Percentiles rank a stretch among this genome's conserved stretches.
Conservation (phyloP, 768 basidiomycete genomes). For the Podaxis mareebaensis region DNA sequence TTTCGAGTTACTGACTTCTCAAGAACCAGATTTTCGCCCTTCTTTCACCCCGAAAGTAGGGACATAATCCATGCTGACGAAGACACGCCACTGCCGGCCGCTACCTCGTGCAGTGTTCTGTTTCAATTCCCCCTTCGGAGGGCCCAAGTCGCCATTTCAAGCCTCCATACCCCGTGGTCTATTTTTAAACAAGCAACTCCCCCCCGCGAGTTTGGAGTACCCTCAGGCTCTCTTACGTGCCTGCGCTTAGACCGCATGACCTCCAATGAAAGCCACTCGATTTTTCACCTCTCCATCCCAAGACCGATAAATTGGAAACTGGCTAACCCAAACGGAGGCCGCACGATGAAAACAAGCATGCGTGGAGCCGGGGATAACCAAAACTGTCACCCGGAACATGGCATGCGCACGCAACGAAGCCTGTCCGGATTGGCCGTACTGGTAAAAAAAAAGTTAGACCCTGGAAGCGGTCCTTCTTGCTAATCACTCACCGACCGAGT, state of each 20-base stretch:
- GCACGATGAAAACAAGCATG: neutral
- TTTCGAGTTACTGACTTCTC: no score
- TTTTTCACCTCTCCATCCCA: neutral
- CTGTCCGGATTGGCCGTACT: neutral
- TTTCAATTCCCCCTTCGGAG: neutral
- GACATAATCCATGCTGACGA: no score
- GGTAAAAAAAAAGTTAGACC: neutral
- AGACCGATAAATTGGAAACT: no score
- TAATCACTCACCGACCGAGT: neutral
- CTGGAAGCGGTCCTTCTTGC: neutral
- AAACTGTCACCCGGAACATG: constrained; percentile 6
- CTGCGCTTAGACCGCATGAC: neutral
- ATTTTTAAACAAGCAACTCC: neutral
- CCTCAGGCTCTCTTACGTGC: no score
- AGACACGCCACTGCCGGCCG: neutral
- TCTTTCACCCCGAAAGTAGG: no score
- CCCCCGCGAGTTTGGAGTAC: neutral
- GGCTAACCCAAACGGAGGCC: no score
- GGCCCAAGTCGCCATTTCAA: neutral
- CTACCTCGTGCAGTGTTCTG: neutral
- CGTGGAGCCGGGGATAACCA: neutral
- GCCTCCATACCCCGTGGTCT: neutral
- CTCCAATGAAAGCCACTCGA: neutral
- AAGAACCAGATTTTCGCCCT: no score
- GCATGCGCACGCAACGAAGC: neutral